Percentiles rank a stretch among this genome's conserved stretches.
Conservation (phyloP, 164 flowering plant species). For the Kalanchoe fedtschenkoi region DNA sequence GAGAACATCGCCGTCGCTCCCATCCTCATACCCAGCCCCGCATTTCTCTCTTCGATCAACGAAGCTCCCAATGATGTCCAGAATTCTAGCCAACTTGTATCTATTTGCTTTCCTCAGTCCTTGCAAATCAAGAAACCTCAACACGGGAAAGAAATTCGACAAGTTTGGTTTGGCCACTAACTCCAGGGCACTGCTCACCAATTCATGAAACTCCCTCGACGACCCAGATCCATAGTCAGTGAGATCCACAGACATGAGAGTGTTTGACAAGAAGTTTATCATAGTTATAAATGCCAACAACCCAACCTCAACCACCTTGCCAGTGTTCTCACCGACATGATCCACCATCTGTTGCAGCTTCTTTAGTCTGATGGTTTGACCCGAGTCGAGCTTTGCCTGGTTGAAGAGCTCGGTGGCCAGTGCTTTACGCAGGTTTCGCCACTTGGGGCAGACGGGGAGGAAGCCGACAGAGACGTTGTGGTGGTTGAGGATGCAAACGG, state of each 20-base stretch:
- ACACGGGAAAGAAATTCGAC: constrained; percentile 13
- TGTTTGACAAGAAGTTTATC: constrained; percentile 18
- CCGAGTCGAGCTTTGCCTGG: constrained; percentile 12
- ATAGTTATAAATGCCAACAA: constrained; percentile 13
- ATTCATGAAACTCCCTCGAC: constrained; percentile 8
- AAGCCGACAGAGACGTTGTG: constrained; percentile 3
- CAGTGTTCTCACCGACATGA: constrained; percentile 1
- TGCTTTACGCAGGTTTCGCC: constrained; percentile 13
- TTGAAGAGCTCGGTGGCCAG: constrained; percentile 11
- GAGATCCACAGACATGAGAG: constrained; percentile 21
- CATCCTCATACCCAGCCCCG: neutral
- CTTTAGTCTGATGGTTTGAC: constrained; percentile 8
- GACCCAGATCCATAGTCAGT: constrained; percentile 7
- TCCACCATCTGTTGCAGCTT: constrained; percentile 4
- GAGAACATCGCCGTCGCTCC: neutral
- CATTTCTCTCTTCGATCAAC: neutral
- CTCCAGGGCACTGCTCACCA: constrained; percentile 12
- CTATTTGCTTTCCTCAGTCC: constrained; percentile 8
- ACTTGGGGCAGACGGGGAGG: constrained; percentile 3
- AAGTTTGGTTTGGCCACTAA: constrained; percentile 16
- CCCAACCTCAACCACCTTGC: constrained; percentile 19
- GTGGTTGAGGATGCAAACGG: neutral
- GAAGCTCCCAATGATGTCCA: neutral
- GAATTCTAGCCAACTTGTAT: neutral
- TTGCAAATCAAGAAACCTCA: constrained; percentile 13